phyloP scores from a whole-genome alignment of 345 rosid genomes.

The Murraya paniculata region DNA sequence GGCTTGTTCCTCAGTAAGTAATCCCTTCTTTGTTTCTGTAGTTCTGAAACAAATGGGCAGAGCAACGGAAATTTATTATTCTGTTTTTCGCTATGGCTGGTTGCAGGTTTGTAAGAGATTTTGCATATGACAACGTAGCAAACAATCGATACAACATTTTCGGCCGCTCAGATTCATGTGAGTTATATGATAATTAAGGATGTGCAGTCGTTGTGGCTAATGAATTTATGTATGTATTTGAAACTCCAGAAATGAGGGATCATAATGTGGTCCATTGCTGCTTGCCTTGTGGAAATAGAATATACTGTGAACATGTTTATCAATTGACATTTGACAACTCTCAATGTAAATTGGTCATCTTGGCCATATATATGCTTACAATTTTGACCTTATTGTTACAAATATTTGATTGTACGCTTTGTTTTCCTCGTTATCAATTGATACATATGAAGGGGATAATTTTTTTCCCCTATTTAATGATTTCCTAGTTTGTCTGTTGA shows the following conservation, averaged over 20 bases:
- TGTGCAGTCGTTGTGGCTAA: not conserved
- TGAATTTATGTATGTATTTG: not conserved
- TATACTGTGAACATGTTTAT: not conserved
- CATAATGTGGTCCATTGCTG: not conserved
- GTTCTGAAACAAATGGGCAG: not conserved
- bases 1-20: conserved; percentile 70
- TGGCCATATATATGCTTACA: not conserved
- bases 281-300: conserved; percentile 1
- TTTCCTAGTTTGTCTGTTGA: not conserved
- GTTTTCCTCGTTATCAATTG: not conserved
- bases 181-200: conserved; percentile 42
- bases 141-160: conserved; percentile 69
- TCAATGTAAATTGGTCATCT: not conserved
- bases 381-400: not conserved
- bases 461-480: not conserved
- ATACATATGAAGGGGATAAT: not conserved
- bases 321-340: not conserved
- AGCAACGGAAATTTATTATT: not conserved
- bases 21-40: not conserved
- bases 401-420: not conserved
- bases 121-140: conserved; percentile 71
- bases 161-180: conserved; percentile 85
- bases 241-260: not conserved
- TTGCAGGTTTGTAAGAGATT: conserved; percentile 69
- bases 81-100: not conserved